Evolutionary conservation across 176 grass and related monocot species (phyloP).

Genomic region (Neostapfia colusana): DNA sequence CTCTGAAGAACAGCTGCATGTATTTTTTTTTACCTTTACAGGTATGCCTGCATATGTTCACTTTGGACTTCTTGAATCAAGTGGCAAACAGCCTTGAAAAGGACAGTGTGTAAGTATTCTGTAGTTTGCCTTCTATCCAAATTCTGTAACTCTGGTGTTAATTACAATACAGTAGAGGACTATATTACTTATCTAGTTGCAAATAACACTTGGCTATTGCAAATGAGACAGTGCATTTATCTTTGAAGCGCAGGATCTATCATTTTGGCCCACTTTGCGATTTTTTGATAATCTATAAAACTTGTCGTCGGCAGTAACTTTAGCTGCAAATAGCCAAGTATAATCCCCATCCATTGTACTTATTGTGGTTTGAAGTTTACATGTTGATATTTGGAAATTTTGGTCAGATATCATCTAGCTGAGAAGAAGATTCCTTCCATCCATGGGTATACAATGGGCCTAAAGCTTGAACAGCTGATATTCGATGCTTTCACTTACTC

Average conservation of each 20-base stretch:
- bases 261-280: slow-evolving; percentile 2
- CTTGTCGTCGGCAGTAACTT: slow-evolving; percentile 13
- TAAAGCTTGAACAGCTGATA: slow-evolving; percentile 94
- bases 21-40: slow-evolving; percentile 26
- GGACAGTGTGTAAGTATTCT: slow-evolving; percentile 80
- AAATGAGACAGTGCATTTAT: background rate
- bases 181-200: background rate
- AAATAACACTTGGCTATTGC: background rate
- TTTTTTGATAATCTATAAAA: background rate
- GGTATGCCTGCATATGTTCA: slow-evolving; percentile 90
- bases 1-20: slow-evolving; percentile 1
- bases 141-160: background rate
- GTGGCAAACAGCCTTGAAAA: slow-evolving; percentile 92
- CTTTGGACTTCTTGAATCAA: slow-evolving; percentile 89
- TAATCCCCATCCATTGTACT: background rate
- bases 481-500: slow-evolving; percentile 90
- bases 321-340: background rate
- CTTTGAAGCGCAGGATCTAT: background rate
- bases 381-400: slow-evolving; percentile 9
- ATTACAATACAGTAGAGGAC: background rate
- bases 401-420: slow-evolving; percentile 81
- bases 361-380: background rate
- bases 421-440: slow-evolving; percentile 97
- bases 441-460: slow-evolving; percentile 67
- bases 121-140: slow-evolving; percentile 10